Percentiles rank a stretch among this genome's conserved stretches.
Evolutionary conservation across 805 yeast genomes (phyloP).

Genomic region (Suhomyces prunicola): DNA sequence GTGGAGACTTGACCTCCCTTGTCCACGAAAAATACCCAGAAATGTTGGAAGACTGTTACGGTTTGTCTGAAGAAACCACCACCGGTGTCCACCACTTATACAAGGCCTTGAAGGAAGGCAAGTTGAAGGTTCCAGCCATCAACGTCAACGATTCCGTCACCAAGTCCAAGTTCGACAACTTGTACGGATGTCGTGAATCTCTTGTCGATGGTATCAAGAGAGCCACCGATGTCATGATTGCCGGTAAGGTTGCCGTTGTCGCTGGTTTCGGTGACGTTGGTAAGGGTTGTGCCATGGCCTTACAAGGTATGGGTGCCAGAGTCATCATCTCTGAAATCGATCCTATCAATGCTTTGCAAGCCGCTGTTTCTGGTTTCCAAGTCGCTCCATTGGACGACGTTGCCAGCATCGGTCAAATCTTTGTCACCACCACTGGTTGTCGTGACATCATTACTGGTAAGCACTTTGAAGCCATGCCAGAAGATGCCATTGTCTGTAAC

Average conservation of each 20-base stretch:
- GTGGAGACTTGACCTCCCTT: conserved; percentile 96
- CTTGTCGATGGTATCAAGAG: conserved; percentile 98
- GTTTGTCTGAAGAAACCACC: conserved; percentile 98
- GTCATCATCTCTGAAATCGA: conserved; percentile 96
- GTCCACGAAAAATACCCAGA: conserved; percentile 99
- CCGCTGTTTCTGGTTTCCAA: conserved; percentile 98
- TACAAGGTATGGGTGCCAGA: conserved; percentile 98
- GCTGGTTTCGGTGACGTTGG: conserved; percentile 99
- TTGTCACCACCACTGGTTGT: conserved; percentile 99
- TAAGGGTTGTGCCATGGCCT: conserved; percentile 99
- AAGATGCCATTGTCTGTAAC: conserved; percentile 99
- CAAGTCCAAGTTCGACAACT: conserved; percentile 98
- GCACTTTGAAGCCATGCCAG: conserved; percentile 92
- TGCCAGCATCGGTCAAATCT: conserved; percentile 90
- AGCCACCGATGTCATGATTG: conserved; percentile 99
- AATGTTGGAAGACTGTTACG: conserved; percentile 91
- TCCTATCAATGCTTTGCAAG: conserved; percentile 98
- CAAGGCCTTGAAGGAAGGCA: conserved; percentile 87
- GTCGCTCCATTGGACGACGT: conserved; percentile 94
- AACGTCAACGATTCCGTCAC: conserved; percentile 98
- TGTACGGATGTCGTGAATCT: conserved; percentile 99
- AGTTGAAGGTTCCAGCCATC: conserved; percentile 97
- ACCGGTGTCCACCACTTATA: conserved; percentile 99
- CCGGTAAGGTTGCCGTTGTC: conserved; percentile 98
- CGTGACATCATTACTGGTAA: conserved; percentile 92